A percentile compares a stretch with the other conserved stretches of the same genome.
Conservation (phyloP, 1,284 basidiomycete species). For the Melampsora abietis-canadensis region DNA sequence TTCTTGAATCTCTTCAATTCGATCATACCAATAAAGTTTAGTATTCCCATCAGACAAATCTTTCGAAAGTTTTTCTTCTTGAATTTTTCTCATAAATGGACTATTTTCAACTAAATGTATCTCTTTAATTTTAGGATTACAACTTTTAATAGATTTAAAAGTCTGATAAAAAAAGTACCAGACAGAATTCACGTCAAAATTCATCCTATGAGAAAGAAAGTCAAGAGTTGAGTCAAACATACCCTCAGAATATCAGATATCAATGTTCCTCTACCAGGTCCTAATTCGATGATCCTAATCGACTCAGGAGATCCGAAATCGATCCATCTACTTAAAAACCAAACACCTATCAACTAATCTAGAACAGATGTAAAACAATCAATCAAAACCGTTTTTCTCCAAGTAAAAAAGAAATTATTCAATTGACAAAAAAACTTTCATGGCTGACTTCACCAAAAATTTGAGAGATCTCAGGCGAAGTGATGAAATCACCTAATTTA, state of each 20-base stretch:
- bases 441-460: conserved; percentile 86
- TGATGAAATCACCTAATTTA: conserved; percentile 84
- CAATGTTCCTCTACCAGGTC: conserved; percentile 88
- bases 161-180: conserved; percentile 47
- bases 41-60: conserved; percentile 45
- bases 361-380: neutral
- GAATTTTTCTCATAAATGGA: conserved; percentile 63
- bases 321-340: conserved; percentile 78
- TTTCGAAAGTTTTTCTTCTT: conserved; percentile 60
- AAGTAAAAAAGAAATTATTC: neutral
- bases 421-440: neutral
- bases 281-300: conserved; percentile 81
- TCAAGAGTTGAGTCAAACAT: conserved; percentile 49
- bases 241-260: conserved; percentile 87
- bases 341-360: conserved; percentile 62
- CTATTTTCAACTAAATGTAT: conserved; percentile 81
- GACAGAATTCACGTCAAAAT: neutral
- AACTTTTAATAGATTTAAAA: conserved; percentile 46
- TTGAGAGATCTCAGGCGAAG: conserved; percentile 93
- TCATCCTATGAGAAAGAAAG: neutral
- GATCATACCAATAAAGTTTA: conserved; percentile 69
- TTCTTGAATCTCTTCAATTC: conserved; percentile 65
- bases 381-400: neutral
- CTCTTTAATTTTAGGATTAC: conserved; percentile 10
- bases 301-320: conserved; percentile 59